Percentiles rank a stretch among this genome's conserved stretches.
phyloP scores from a whole-genome alignment of 2,329 filamentous ascomycete species.

The Diaporthe longicolla region DNA sequence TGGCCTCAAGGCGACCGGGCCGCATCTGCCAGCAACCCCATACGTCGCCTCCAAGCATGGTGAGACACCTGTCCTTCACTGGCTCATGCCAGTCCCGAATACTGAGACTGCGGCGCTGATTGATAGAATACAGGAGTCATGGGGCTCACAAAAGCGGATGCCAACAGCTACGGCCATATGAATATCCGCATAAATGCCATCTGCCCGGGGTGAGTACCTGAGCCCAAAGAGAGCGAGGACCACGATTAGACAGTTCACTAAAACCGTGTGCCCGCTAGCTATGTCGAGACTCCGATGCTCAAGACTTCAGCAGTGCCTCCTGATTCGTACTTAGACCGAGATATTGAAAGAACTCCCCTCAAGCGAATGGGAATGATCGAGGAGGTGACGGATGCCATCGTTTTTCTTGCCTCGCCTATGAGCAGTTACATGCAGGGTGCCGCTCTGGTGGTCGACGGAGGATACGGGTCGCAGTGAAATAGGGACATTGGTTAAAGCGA shows the following conservation, averaged over 20 bases:
- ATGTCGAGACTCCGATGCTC: constrained; percentile 6
- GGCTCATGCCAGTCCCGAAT: too few species aligned
- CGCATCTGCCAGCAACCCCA: constrained; percentile 56
- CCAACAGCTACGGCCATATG: constrained; percentile 14
- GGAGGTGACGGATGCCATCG: constrained; percentile 67
- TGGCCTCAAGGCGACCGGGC: constrained; percentile 59
- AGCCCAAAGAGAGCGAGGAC: too few species aligned
- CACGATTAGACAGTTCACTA: not conserved
- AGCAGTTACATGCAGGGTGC: constrained; percentile 67
- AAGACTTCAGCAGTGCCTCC: not conserved
- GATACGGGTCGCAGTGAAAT: constrained; percentile 48
- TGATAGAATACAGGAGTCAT: not conserved
- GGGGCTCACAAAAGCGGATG: constrained; percentile 6
- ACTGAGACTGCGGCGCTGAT: not conserved
- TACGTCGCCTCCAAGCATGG: constrained; percentile 69
- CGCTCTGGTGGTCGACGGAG: constrained; percentile 63
- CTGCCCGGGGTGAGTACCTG: constrained; percentile 5
- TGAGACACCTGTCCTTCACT: not conserved
- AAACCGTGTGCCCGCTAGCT: not conserved
- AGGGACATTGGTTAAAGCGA: not conserved
- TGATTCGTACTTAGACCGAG: constrained; percentile 42
- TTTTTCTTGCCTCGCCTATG: constrained; percentile 65
- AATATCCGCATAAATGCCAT: constrained; percentile 22
- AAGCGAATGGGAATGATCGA: constrained; percentile 62
- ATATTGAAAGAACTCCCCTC: constrained; percentile 62